Base-by-base conservation (phyloP, 805 yeast species). In the Lachancea meyersii region DNA sequence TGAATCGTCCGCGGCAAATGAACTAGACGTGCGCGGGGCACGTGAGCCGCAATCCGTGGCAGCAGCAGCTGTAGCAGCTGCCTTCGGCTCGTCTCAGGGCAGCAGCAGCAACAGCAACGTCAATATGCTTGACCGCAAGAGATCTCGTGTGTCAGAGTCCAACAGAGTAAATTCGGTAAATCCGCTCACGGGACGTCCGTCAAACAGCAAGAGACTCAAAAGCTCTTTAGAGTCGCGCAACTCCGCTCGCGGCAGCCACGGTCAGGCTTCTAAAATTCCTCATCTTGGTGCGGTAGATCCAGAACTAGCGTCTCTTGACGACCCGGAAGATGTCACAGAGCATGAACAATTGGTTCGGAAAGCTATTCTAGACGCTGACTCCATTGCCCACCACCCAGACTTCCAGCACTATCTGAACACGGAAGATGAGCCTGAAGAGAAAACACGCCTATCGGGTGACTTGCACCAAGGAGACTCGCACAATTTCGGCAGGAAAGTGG, bases 291-390 rank as follows among this genome's bases (percentile, higher is more conserved):
- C 71, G 26, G 81, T 77, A 26, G 82, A 78, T 54, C 82, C 82
- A 0, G 82, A 73, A 49, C 54, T 79, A 30, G 75, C 79, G 8
- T 73, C 73, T 26, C 46, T 75, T 20, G 79, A 73, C 51, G 69
- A 63, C 19, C 50, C 38, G 28, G 40, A 37, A 24, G 41, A 38
- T 22, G 49, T 45, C 18, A 52, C 70, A 3, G 80, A 77, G 32
- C 83, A 79, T 51, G 83, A 77, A 44, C 81, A 74, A 49, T 64
- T 82, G 43, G 87, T 80, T 9, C 78, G 80, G 46, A 86, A 81
- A 36, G 86, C 85, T 1, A 78, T 82, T 35, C 67, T 79, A 48
- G 85, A 81, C 52, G 85, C 86, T 0, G 70, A 81, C 40, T 77
- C 80, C 32, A 67, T 81, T 44, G 80, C 82, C 2, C 71, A 64